A percentile compares a stretch with the other conserved stretches of the same genome.
These are phyloP conservation scores for Cladophialophora yegresii DNA, from an alignment of 2,329 filamentous ascomycete genomes.

Conservation along the genomic window DNA sequence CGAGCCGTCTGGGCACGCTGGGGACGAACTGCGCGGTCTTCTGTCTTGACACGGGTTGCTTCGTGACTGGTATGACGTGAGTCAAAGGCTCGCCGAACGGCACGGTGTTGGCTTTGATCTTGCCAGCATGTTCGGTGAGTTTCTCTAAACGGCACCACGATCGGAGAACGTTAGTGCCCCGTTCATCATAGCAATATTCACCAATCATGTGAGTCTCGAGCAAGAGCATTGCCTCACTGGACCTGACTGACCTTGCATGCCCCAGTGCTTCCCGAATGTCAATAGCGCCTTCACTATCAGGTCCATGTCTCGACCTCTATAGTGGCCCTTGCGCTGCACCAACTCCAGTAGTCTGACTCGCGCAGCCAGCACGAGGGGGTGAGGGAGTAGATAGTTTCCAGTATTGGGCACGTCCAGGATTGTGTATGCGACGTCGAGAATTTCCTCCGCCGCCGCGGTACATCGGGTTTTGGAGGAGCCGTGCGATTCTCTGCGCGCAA, in stretches of 20 bases:
- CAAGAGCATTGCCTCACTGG: not conserved
- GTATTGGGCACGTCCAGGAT: conserved; percentile 6
- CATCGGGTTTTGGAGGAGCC: conserved; percentile 7
- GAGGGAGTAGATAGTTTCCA: conserved; percentile 9
- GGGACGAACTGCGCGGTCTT: conserved; percentile 10
- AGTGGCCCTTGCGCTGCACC: conserved; percentile 2
- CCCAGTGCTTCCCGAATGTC: conserved; percentile 8
- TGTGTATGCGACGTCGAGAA: conserved; percentile 4
- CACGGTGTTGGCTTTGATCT: conserved; percentile 10
- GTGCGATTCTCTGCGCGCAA: not conserved
- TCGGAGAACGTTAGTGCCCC: not conserved
- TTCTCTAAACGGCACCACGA: not conserved
- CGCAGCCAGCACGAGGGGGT: conserved; percentile 7
- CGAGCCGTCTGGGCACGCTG: not conserved
- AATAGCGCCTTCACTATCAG: conserved; percentile 9
- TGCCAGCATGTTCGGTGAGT: conserved; percentile 8
- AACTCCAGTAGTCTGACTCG: conserved; percentile 6
- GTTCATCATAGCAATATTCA: not conserved
- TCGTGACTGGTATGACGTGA: conserved; percentile 4
- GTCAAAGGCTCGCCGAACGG: conserved; percentile 7
- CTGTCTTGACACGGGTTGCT: conserved; percentile 6
- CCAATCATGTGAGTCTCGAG: not conserved
- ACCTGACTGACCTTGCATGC: conserved; percentile 8
- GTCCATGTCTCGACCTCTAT: conserved; percentile 9
- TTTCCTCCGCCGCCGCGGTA: not conserved